phyloP scores from a whole-genome alignment of 495 filamentous ascomycete species.

The Penicillium pancosmium region DNA sequence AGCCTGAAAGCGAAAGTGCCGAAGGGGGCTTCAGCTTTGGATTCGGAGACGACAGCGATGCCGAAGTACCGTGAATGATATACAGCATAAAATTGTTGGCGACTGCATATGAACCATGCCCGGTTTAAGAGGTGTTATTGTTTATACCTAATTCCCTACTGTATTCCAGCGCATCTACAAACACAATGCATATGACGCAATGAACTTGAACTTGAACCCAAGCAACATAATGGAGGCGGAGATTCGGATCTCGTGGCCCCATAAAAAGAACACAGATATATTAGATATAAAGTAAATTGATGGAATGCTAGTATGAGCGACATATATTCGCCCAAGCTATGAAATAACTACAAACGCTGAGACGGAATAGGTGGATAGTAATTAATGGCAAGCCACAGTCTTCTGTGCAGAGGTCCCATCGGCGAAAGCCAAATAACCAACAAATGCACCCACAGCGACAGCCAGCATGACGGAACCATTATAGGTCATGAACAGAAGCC shows the following conservation, averaged over 20 bases:
- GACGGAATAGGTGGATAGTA: not conserved
- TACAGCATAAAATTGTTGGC: not conserved
- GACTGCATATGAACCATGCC: not conserved
- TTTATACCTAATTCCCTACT: not conserved
- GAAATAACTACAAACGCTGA: not conserved
- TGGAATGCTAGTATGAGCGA: not conserved
- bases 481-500: constrained; percentile 99
- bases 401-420: constrained; percentile 68
- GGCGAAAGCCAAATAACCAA: constrained; percentile 86
- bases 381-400: constrained; percentile 86
- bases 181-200: not conserved
- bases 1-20: constrained; percentile 44
- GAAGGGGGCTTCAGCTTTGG: constrained; percentile 77
- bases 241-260: not conserved
- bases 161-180: not conserved
- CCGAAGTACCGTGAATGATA: constrained; percentile 50
- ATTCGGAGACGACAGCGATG: constrained; percentile 69
- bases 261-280: not conserved
- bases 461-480: constrained; percentile 97
- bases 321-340: not conserved
- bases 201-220: not conserved
- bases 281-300: not conserved
- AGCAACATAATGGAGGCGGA: not conserved
- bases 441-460: constrained; percentile 83
- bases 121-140: not conserved